Base-by-base conservation (phyloP, 495 filamentous ascomycete species). In the Daldinia grandis region DNA sequence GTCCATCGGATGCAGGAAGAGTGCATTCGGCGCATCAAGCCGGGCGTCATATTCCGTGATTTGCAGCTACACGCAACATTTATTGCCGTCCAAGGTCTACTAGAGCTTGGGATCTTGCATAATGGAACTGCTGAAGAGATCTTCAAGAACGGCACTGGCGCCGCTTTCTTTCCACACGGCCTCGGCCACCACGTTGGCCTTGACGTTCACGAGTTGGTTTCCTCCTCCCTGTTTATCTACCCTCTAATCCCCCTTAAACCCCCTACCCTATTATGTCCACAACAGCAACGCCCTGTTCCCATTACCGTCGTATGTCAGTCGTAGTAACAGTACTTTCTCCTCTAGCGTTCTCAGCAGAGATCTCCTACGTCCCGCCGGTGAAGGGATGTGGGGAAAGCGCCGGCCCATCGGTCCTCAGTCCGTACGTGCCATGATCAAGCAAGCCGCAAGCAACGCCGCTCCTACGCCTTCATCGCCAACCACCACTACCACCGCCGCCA, bases 101-200 rank as follows among this genome's bases (percentile, higher is more conserved):
- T 92, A 61, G 75, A 81, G 30, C 82, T 98, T 7, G 92, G 92
- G 10, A 84, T 98, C 56, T 69, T 89, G 3, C 76, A 79, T 35
- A 81, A 83, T 44, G 90, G 89, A 4, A 85, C 79, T 0, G 82
- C 80, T 5, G 80, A 85, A 2, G 93, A 94, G 64, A 89, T 96
- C 64, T 84, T 87, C 53, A 69, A 81, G 38, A 86, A 87, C 2
- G 90, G 94, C 31, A 92, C 89, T 21, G 88, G 88, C 3, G 82
- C 86, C 27, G 90, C 92, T 0, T 98, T 97, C 80, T 96, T 97
- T 79, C 94, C 95, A 2, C 95, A 98, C 78, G 95, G 95, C 1
- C 82, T 95, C 14, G 92, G 92, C 10, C 94, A 98, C 77, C 92
- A 97, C 76, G 82, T 97, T 35, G 95, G 95, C 0, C 84, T 98